Conservation (phyloP, 352 stramenopile genomes). For the Phytophthora sp. region DNA sequence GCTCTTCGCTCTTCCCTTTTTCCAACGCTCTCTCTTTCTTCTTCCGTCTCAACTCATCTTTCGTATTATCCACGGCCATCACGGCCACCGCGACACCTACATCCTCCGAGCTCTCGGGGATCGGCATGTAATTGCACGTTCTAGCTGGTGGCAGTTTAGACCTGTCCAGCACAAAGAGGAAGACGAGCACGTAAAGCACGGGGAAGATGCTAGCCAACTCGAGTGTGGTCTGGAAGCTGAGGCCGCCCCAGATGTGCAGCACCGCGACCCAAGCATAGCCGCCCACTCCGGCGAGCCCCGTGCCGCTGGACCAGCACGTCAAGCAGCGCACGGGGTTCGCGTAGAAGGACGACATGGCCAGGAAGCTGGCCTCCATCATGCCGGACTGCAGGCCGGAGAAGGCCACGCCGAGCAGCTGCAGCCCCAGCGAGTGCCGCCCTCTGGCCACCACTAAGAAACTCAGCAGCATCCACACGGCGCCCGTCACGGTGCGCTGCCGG, state of each 20-base stretch:
- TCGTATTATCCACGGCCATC: background rate
- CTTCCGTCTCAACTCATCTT: slow-evolving; percentile 22
- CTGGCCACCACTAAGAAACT: slow-evolving; percentile 81
- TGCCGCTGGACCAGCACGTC: slow-evolving; percentile 93
- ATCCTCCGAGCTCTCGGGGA: slow-evolving; percentile 40
- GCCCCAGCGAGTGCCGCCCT: slow-evolving; percentile 54
- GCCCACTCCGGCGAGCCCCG: slow-evolving; percentile 91
- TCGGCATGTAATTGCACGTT: slow-evolving; percentile 45
- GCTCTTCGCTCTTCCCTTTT: background rate
- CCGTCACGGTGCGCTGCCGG: slow-evolving; percentile 70
- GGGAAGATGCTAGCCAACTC: slow-evolving; percentile 70
- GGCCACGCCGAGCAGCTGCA: slow-evolving; percentile 90
- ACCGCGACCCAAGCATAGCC: slow-evolving; percentile 91
- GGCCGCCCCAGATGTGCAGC: slow-evolving; percentile 64
- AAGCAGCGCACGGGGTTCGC: slow-evolving; percentile 71
- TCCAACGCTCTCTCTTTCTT: slow-evolving; percentile 17
- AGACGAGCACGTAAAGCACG: slow-evolving; percentile 63
- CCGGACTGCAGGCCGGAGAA: slow-evolving; percentile 87
- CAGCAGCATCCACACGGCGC: slow-evolving; percentile 79
- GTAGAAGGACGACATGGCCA: slow-evolving; percentile 88
- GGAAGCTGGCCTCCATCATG: slow-evolving; percentile 91
- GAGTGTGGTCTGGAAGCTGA: slow-evolving; percentile 74
- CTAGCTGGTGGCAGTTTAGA: slow-evolving; percentile 45
- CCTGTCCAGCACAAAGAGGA: slow-evolving; percentile 68
- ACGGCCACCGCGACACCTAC: background rate